A percentile compares a stretch with the other conserved stretches of the same genome.
phyloP scores from a whole-genome alignment of 148 eudicot species.

The Silene conica region DNA sequence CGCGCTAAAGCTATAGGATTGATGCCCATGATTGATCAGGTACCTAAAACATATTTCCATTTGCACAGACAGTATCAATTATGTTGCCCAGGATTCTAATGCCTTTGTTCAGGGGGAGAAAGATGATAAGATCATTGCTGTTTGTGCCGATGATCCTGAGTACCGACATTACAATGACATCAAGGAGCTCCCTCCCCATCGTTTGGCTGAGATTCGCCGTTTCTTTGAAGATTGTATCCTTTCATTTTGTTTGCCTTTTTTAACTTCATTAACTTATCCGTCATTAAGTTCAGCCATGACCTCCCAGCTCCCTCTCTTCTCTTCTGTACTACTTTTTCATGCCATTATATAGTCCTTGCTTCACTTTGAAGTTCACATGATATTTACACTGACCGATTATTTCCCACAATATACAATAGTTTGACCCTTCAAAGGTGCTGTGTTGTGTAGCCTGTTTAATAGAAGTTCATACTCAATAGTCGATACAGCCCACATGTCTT shows the following conservation, averaged over 20 bases:
- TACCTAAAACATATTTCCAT: constrained; percentile 2
- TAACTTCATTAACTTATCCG: no score
- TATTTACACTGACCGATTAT: no score
- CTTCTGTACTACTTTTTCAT: no score
- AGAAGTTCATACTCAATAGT: neutral
- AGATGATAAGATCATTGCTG: constrained; percentile 84
- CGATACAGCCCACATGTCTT: neutral
- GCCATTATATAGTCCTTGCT: no score
- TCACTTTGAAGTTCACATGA: no score
- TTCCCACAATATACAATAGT: no score
- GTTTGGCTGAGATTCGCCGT: constrained; percentile 79
- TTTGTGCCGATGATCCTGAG: constrained; percentile 87
- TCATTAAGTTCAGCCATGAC: no score
- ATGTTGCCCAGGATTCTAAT: constrained; percentile 4
- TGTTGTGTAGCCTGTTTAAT: no score
- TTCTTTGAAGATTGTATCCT: constrained; percentile 91
- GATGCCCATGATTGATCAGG: constrained; percentile 93
- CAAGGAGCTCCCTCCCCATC: constrained; percentile 82
- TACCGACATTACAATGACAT: constrained; percentile 61
- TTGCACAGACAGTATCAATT: neutral
- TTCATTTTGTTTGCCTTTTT: neutral
- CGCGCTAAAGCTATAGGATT: constrained; percentile 81
- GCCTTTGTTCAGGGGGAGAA: constrained; percentile 54
- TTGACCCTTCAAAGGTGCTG: no score
- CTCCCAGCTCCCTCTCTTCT: no score